Evolutionary conservation across 1,139 yeast species (phyloP), one percentile per base, ranked within the genome.

Genomic region (Pichia sp.): DNA sequence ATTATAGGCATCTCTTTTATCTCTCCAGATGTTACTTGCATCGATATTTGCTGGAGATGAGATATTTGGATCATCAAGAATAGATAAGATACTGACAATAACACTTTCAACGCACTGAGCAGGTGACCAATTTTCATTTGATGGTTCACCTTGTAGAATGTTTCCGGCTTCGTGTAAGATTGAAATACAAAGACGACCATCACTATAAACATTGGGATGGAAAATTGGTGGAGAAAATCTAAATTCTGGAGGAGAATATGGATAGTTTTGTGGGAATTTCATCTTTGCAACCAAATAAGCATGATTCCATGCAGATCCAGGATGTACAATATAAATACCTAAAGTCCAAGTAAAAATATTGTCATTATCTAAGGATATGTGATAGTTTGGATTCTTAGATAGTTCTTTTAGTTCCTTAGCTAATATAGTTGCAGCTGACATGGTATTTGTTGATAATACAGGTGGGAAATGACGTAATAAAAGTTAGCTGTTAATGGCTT

Each of bases 11-110:
- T 82, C 88, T 29, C 85, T 84, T 66, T 85, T 79, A 62, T 86
- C 87, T 60, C 96, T 76, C 78, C 88, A 89, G 61, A 85, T 87
- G 35, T 89, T 90, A 27, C 95, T 86, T 22, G 97, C 97, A 65
- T 90, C 97, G 46, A 90, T 90, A 65, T 90, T 90, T 7, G 97
- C 97, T 3, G 97, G 97, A 1, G 95, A 85, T 64, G 89, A 96
- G 53, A 62, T 61, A 67, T 90, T 90, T 47, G 97, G 97, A 67
- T 90, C 97, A 62, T 89, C 95, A 59, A 90, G 75, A 50, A 90
- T 74, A 7, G 96, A 87, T 36, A 90, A 86, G 58, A 90, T 90
- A 43, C 95, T 85, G 53, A 90, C 85, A 60, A 90, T 76, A 12
- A 90, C 96, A 39, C 87, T 76, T 67, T 90, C 97, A 11, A 88